Evolutionary conservation across 495 filamentous ascomycete species (phyloP).

Genomic region (Aspergillus sclerotiicarbonarius): DNA sequence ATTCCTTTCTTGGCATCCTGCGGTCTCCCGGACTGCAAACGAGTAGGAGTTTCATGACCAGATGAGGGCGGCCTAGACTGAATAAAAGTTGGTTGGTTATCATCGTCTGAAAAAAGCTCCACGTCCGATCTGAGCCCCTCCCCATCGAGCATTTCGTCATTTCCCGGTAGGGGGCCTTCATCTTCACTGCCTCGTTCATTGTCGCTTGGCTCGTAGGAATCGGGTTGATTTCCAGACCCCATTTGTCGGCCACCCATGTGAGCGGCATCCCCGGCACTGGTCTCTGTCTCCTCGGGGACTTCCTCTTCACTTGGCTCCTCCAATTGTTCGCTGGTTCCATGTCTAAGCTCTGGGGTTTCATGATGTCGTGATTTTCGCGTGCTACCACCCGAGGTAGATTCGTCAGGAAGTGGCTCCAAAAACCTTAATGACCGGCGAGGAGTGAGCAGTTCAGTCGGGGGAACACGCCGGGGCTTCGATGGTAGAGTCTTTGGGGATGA

Average conservation of each 20-base stretch:
- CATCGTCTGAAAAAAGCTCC: slow-evolving; percentile 4
- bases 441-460: background rate
- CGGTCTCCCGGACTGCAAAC: background rate
- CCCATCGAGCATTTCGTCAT: background rate
- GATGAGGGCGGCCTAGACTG: background rate
- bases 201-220: too few species aligned
- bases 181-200: too few species aligned
- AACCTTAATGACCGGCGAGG: too few species aligned
- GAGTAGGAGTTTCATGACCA: background rate
- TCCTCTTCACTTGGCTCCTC: background rate
- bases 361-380: background rate
- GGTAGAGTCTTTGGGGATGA: background rate
- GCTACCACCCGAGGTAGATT: background rate
- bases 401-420: too few species aligned
- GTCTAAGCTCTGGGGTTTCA: background rate
- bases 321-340: background rate
- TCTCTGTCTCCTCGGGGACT: background rate
- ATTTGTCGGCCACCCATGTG: too few species aligned
- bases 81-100: background rate
- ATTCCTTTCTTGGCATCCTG: background rate
- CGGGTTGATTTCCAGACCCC: too few species aligned
- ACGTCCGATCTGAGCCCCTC: background rate
- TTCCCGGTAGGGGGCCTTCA: background rate
- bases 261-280: too few species aligned
- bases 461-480: background rate